Conservation (phyloP, 495 filamentous ascomycete genomes). For the Terfezia claveryi region DNA sequence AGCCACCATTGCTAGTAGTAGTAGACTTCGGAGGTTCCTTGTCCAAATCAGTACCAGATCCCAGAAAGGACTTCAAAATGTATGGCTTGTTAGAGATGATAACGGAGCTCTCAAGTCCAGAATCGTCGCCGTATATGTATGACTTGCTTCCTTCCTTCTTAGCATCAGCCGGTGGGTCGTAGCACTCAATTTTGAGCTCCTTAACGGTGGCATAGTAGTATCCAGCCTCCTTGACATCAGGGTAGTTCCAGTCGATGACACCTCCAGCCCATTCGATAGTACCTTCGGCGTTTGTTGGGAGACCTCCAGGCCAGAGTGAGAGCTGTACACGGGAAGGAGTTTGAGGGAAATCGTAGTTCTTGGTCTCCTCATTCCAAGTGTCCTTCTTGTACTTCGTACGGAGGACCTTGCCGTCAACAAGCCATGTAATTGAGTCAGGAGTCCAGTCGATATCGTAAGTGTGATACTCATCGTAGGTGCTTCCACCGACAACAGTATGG, state of each 20-base stretch:
- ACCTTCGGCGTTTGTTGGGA: constrained; percentile 52
- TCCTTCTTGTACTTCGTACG: constrained; percentile 50
- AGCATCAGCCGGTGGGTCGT: constrained; percentile 37
- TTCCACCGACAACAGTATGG: constrained; percentile 36
- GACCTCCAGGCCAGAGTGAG: constrained; percentile 88
- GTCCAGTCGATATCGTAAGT: constrained; percentile 88
- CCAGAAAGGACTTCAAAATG: constrained; percentile 56
- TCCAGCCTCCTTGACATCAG: constrained; percentile 56
- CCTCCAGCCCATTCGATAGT: constrained; percentile 88
- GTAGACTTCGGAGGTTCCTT: constrained; percentile 23
- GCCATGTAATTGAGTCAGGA: constrained; percentile 65
- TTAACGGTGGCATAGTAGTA: constrained; percentile 77
- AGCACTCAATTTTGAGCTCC: constrained; percentile 67
- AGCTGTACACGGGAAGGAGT: constrained; percentile 83
- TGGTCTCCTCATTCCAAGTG: constrained; percentile 66
- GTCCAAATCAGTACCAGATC: constrained; percentile 51
- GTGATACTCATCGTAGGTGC: constrained; percentile 58
- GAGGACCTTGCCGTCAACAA: constrained; percentile 51
- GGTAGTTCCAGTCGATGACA: constrained; percentile 62
- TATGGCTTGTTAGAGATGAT: constrained; percentile 51
- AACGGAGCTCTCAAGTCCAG: constrained; percentile 52
- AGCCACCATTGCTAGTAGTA: constrained; percentile 5
- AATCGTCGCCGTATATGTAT: constrained; percentile 49
- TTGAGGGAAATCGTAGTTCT: constrained; percentile 76
- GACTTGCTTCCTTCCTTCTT: constrained; percentile 36